phyloP scores from a whole-genome alignment of 2,329 filamentous ascomycete genomes.

The Penicillium sp. region DNA sequence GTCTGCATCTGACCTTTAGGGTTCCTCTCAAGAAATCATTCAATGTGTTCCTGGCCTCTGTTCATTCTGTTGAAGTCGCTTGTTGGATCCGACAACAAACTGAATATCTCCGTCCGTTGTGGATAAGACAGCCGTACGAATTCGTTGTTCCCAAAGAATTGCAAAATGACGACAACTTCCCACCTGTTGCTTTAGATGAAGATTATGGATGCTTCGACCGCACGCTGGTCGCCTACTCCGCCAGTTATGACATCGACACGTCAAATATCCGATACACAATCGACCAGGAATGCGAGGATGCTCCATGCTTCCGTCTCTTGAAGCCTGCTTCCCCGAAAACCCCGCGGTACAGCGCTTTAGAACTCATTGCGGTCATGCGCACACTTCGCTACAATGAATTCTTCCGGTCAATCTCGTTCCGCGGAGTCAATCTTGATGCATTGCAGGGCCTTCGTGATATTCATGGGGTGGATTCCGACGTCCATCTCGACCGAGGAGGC shows the following conservation, averaged over 20 bases:
- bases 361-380: slow-evolving; percentile 69
- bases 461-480: slow-evolving; percentile 63
- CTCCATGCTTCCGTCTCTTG: slow-evolving; percentile 64
- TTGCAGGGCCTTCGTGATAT: slow-evolving; percentile 63
- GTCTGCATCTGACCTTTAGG: slow-evolving; percentile 65
- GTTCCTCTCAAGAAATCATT: slow-evolving; percentile 57
- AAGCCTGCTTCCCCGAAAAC: slow-evolving; percentile 52
- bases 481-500: slow-evolving; percentile 60
- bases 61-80: slow-evolving; percentile 64
- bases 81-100: slow-evolving; percentile 61
- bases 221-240: slow-evolving; percentile 68
- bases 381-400: slow-evolving; percentile 69
- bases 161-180: slow-evolving; percentile 51
- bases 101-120: slow-evolving; percentile 64
- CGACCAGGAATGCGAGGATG: slow-evolving; percentile 63
- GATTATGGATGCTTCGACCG: slow-evolving; percentile 66
- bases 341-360: slow-evolving; percentile 58
- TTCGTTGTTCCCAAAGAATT: slow-evolving; percentile 60
- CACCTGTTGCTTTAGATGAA: slow-evolving; percentile 51
- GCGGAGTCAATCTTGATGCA: slow-evolving; percentile 61
- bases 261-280: slow-evolving; percentile 66
- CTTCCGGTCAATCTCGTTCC: slow-evolving; percentile 68
- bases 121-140: slow-evolving; percentile 62
- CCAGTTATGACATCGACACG: slow-evolving; percentile 67
- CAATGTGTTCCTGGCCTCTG: slow-evolving; percentile 62